These are phyloP conservation scores for Nicotiana knightiana DNA, from an alignment of 257 asterid genomes.

Conservation along the genomic window DNA sequence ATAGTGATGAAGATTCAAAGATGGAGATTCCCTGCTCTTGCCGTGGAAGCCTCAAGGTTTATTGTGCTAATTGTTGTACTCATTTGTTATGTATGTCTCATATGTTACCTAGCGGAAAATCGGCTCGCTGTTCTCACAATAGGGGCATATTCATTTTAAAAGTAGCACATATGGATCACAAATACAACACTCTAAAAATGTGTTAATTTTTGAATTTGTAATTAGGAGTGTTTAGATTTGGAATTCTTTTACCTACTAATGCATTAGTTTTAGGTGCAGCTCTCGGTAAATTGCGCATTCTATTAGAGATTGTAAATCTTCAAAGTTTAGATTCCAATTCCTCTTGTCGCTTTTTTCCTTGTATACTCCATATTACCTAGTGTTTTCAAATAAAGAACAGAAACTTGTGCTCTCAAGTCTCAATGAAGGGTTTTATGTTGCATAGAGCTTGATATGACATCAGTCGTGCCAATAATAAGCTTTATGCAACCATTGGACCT, in stretches of 20 bases:
- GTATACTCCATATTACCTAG: not conserved
- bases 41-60: slow-evolving; percentile 84
- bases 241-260: no score
- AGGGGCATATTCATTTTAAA: not conserved
- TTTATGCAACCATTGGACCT: not conserved
- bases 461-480: not conserved
- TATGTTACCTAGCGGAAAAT: not conserved
- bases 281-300: not conserved
- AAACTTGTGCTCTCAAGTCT: no score
- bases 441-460: not conserved
- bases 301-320: not conserved
- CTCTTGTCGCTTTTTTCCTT: not conserved
- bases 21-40: slow-evolving; percentile 89
- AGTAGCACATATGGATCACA: not conserved
- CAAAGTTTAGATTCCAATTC: not conserved
- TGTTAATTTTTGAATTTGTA: not conserved
- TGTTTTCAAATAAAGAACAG: no score
- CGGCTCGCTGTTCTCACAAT: not conserved
- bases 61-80: not conserved
- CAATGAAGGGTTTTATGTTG: not conserved
- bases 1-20: slow-evolving; percentile 67
- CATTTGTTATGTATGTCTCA: not conserved
- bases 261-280: not conserved
- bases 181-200: not conserved
- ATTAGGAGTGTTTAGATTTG: no score